phyloP scores from a whole-genome alignment of 1,284 basidiomycete species.

The Cryptococcus sp. region DNA sequence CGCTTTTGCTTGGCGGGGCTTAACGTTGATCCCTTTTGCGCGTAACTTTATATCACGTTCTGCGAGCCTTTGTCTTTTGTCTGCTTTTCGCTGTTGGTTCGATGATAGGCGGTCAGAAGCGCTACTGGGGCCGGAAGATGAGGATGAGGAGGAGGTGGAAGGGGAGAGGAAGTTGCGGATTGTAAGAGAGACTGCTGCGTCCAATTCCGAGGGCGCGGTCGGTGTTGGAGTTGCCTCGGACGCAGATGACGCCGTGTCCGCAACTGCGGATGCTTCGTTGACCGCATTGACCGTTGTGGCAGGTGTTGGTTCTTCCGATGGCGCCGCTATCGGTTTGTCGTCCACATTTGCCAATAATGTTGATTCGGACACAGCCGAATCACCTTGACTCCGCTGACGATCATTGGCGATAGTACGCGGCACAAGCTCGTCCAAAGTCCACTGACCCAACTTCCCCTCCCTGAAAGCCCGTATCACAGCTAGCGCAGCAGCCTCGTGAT shows the following conservation, averaged over 20 bases:
- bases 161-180: constrained; percentile 19
- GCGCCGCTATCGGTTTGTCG: no score
- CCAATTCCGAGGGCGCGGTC: constrained; percentile 5
- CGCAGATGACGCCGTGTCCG: not conserved
- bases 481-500: constrained; percentile 69
- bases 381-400: not conserved
- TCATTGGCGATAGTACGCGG: not conserved
- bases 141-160: not conserved
- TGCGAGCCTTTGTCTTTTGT: constrained; percentile 15
- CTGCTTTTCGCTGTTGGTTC: constrained; percentile 22
- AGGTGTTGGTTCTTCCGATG: no score
- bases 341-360: no score
- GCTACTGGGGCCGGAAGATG: not conserved
- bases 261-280: not conserved
- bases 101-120: constrained; percentile 1
- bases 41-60: constrained; percentile 21
- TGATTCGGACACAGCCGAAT: no score
- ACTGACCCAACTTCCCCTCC: constrained; percentile 61
- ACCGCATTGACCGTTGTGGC: not conserved
- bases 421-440: constrained; percentile 57
- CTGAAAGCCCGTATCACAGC: constrained; percentile 86
- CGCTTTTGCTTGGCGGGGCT: constrained; percentile 4
- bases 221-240: not conserved
- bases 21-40: constrained; percentile 17
- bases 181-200: constrained; percentile 19